Base-by-base conservation (phyloP, 2,329 filamentous ascomycete genomes). In the Sarocladium brachiariae region DNA sequence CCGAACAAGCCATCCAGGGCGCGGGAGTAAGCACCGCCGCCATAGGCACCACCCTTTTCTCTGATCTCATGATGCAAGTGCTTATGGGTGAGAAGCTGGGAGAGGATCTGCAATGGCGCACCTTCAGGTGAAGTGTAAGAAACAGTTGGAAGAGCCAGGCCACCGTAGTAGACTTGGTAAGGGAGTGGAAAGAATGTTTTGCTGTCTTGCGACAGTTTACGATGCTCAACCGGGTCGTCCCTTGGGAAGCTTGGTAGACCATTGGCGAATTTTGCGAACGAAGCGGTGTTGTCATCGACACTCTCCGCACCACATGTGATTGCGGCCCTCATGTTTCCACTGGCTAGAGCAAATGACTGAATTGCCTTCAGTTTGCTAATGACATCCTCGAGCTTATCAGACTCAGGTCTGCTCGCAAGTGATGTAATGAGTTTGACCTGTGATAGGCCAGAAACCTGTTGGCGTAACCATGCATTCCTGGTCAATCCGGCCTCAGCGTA, bases 21-120 rank as follows among this genome's bases (percentile, higher is more conserved):
- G 21, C 84, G 83, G 39, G 87, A 85, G 64, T 89, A 92, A 1
- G 93, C 92, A 13, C 91, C 90, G 19, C 89, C 93, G 39, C 93
- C 93, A 59, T 99, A 99, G 0, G 93, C 93, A 33, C 93, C 93
- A 27, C 93, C 93, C 69, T 97, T 97, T 65, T 99, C 93, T 51
- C 93, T 87, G 57, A 99, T 96, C 68, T 97, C 93, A 58, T 95
- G 92, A 64, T 99, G 93, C 24, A 99, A 76, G 63, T 96, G 88
- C 68, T 96, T 96, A 71, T 99, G 92, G 0, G 92, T 97, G 27
- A 99, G 79, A 16, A 99, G 81, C 65, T 96, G 89, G 11, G 91
- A 84, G 19, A 99, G 81, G 35, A 97, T 86, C 60, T 92, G 89
- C 14, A 97, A 81, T 0, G 90, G 80, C 1, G 93, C 89, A 35